Percentiles rank a stretch among this genome's conserved stretches.
Conservation (phyloP, 306 rosid species). For the Begonia fuchsioides region DNA sequence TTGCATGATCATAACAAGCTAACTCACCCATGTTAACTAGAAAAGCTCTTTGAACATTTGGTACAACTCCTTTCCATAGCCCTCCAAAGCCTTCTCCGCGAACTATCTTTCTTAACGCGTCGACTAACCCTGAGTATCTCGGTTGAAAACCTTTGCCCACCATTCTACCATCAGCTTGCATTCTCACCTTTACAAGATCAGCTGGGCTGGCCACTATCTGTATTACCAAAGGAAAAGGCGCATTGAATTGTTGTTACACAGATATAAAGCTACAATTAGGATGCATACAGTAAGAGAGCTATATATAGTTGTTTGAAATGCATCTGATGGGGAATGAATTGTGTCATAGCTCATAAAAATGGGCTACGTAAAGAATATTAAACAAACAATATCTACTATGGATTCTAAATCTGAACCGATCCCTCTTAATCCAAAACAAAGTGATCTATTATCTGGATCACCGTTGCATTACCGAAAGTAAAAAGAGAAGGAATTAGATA, state of each 20-base stretch:
- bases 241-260: conserved; percentile 7
- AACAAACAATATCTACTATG: too few relatives aligned
- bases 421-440: too few relatives aligned
- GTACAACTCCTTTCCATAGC: conserved; percentile 79
- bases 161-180: conserved; percentile 74
- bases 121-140: conserved; percentile 53
- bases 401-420: too few relatives aligned
- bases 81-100: conserved; percentile 53
- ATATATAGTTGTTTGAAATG: neutral
- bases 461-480: too few relatives aligned
- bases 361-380: too few relatives aligned
- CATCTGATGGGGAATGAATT: too few relatives aligned
- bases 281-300: neutral
- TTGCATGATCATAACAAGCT: conserved; percentile 79
- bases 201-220: conserved; percentile 93
- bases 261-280: neutral
- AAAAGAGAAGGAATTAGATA: too few relatives aligned
- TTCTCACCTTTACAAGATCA: conserved; percentile 90
- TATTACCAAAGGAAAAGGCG: conserved; percentile 21
- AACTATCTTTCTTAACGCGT: conserved; percentile 58
- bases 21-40: conserved; percentile 88
- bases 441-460: too few relatives aligned
- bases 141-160: conserved; percentile 50
- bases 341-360: too few relatives aligned
- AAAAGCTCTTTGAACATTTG: conserved; percentile 77